phyloP scores from a whole-genome alignment of 768 basidiomycete genomes.

The Lepiota brunneoincarnata region DNA sequence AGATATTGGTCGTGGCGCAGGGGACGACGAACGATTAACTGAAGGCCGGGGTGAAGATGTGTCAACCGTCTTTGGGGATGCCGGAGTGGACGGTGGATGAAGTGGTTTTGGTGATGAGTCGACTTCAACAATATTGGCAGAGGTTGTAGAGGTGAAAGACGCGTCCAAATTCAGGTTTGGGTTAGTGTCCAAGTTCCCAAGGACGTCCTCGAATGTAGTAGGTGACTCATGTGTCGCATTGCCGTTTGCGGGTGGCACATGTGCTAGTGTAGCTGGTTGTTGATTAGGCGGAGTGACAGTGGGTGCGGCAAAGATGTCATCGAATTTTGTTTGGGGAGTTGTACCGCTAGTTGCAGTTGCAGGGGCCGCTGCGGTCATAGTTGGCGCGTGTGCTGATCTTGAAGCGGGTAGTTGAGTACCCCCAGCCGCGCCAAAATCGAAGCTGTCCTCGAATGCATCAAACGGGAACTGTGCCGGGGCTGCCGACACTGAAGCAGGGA shows the following conservation, averaged over 20 bases:
- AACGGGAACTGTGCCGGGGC: conserved; percentile 53
- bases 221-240: background rate
- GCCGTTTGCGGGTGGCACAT: conserved; percentile 2
- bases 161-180: conserved; percentile 22
- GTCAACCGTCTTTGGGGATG: conserved; percentile 29
- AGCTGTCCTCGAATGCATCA: conserved; percentile 55
- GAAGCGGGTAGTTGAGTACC: background rate
- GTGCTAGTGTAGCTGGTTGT: background rate
- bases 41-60: conserved; percentile 35
- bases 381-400: background rate
- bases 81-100: conserved; percentile 2
- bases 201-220: conserved; percentile 36
- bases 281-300: conserved; percentile 1
- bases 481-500: conserved; percentile 35
- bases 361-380: conserved; percentile 16
- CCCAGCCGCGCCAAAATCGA: conserved; percentile 55
- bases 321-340: conserved; percentile 12
- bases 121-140: conserved; percentile 1
- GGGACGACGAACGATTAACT: conserved; percentile 34
- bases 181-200: conserved; percentile 43
- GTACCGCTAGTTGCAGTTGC: conserved; percentile 10
- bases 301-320: conserved; percentile 16
- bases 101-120: conserved; percentile 11
- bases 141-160: conserved; percentile 13
- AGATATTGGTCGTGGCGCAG: conserved; percentile 40